Evolutionary conservation across 257 asterid species (phyloP).

Genomic region (Solanum pinnatisectum): DNA sequence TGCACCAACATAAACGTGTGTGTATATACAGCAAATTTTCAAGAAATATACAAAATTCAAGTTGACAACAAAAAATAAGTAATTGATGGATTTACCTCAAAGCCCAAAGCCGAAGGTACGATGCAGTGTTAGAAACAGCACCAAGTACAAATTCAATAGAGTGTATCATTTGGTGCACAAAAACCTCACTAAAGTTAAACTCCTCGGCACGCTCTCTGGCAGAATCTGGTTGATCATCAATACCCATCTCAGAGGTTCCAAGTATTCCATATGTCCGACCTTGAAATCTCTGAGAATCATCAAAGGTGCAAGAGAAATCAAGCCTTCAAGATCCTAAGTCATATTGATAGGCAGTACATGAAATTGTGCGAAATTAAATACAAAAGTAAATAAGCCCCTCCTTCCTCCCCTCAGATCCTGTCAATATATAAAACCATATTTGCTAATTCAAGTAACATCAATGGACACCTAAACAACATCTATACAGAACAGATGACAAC

Average conservation of each 20-base stretch:
- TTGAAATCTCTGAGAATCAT: slow-evolving; percentile 63
- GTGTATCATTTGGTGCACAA: slow-evolving; percentile 96
- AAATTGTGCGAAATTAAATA: not conserved
- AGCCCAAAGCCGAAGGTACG: slow-evolving; percentile 94
- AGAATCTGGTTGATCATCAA: slow-evolving; percentile 60
- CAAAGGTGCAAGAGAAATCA: not conserved
- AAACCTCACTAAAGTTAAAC: slow-evolving; percentile 79
- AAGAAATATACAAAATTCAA: not conserved
- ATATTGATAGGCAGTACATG: not conserved
- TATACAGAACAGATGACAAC: not conserved
- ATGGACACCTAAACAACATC: not conserved
- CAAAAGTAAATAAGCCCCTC: not conserved
- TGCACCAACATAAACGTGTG: slow-evolving; percentile 14
- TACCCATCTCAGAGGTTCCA: slow-evolving; percentile 60
- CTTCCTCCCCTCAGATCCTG: not conserved
- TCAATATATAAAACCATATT: not conserved
- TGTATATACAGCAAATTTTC: not conserved
- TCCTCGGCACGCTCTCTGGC: slow-evolving; percentile 56
- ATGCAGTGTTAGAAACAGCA: slow-evolving; percentile 93
- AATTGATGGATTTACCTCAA: slow-evolving; percentile 44
- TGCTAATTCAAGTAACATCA: not conserved
- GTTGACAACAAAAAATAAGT: not conserved
- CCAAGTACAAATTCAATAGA: slow-evolving; percentile 88
- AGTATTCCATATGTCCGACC: slow-evolving; percentile 73
- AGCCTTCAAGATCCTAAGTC: not conserved